Evolutionary conservation across 345 rosid species (phyloP).

Genomic region (Eucalyptus camaldulensis): DNA sequence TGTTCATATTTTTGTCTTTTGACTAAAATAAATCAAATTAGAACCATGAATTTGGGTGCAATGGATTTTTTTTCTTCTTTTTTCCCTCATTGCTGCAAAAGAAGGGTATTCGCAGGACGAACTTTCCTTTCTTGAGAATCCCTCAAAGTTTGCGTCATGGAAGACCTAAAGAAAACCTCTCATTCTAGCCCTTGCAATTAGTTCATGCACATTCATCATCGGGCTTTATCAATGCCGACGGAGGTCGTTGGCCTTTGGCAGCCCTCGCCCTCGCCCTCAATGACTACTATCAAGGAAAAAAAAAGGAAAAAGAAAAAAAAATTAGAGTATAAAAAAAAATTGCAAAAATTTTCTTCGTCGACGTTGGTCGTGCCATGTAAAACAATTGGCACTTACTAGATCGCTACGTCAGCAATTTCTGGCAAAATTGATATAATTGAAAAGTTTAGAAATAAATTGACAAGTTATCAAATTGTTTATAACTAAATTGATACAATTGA

Average conservation of each 20-base stretch:
- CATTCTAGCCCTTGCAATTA: background rate
- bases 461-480: background rate
- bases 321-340: background rate
- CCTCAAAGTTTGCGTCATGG: background rate
- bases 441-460: background rate
- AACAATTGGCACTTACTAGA: rapidly evolving
- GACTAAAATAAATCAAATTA: background rate
- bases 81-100: background rate
- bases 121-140: background rate
- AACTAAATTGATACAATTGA: background rate
- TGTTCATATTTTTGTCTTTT: background rate
- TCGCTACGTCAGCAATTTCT: rapidly evolving
- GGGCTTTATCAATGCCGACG: background rate
- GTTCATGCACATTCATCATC: background rate
- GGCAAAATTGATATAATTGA: background rate
- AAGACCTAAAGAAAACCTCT: background rate
- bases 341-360: background rate
- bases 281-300: rapidly evolving
- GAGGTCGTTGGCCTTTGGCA: background rate
- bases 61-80: background rate
- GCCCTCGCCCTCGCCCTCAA: background rate
- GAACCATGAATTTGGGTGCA: background rate
- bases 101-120: rapidly evolving
- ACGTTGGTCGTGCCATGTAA: rapidly evolving
- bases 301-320: background rate